A percentile compares a stretch with the other conserved stretches of the same genome.
Evolutionary conservation across 208 protist species (phyloP).

Genomic region (Leishmania tarentolae): DNA sequence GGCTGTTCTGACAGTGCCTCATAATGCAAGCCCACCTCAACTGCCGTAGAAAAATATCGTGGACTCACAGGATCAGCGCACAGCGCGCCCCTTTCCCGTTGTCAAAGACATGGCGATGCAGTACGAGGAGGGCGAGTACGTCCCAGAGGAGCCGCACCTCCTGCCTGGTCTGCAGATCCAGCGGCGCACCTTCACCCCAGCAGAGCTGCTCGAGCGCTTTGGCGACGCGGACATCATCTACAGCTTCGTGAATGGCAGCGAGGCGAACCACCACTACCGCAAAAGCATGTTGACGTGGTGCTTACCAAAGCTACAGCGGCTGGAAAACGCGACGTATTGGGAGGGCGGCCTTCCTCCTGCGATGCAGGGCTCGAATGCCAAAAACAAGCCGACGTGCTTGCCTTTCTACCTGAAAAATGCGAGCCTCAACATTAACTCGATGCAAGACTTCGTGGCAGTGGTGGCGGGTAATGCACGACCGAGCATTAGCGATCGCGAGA

Average conservation of each 20-base stretch:
- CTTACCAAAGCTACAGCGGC: not conserved
- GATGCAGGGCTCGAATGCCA: not conserved
- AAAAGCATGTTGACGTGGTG: conserved; percentile 1
- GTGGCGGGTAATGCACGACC: not conserved
- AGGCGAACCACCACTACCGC: conserved; percentile 64
- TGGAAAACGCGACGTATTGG: not conserved
- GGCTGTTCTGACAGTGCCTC: not conserved
- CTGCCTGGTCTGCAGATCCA: conserved; percentile 34
- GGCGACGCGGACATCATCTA: conserved; percentile 92
- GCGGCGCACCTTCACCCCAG: conserved; percentile 35
- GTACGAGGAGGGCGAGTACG: conserved; percentile 32
- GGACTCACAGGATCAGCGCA: not conserved
- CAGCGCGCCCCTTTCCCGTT: not conserved
- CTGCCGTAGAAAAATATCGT: not conserved
- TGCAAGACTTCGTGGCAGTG: not conserved
- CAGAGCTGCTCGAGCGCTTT: conserved; percentile 35
- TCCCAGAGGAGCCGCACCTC: conserved; percentile 32
- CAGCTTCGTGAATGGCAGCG: conserved; percentile 96
- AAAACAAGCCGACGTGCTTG: not conserved
- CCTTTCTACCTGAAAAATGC: not conserved
- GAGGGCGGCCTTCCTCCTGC: not conserved
- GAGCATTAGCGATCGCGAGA: conserved; percentile 16
- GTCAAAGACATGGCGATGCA: conserved; percentile 1
- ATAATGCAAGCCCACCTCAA: too few species aligned
- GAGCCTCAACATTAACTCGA: not conserved